Conservation (phyloP, 2,329 filamentous ascomycete genomes). For the Ophiostoma fasciatum region DNA sequence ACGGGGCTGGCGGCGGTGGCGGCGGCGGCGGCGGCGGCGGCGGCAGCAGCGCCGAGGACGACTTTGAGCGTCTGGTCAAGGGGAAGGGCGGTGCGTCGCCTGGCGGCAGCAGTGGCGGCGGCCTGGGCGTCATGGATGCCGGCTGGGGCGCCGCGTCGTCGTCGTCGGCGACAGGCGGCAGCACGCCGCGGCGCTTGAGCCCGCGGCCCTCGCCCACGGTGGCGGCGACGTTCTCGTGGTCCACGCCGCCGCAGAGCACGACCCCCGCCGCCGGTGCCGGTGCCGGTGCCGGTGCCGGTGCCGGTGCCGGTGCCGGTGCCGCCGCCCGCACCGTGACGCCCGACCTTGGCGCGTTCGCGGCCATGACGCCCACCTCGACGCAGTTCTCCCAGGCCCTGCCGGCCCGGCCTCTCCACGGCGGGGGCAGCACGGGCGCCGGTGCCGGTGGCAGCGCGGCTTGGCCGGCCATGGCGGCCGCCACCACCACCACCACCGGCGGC, state of each 20-base stretch:
- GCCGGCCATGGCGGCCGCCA: slow-evolving; percentile 1
- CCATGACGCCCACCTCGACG: slow-evolving; percentile 42
- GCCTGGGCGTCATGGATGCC: slow-evolving; percentile 7
- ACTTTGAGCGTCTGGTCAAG: slow-evolving; percentile 83
- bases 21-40: slow-evolving; percentile 20
- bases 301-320: no score
- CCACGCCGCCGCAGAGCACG: slow-evolving; percentile 40
- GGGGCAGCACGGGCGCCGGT: slow-evolving; percentile 8
- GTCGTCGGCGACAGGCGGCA: neutral
- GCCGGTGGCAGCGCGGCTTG: no score
- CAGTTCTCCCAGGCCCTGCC: slow-evolving; percentile 49
- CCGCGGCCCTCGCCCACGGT: neutral
- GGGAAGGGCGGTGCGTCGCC: no score
- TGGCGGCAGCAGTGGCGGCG: slow-evolving; percentile 10
- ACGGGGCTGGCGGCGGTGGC: slow-evolving; percentile 31
- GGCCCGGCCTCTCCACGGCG: slow-evolving; percentile 19
- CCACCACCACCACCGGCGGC: neutral
- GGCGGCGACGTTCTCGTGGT: slow-evolving; percentile 47
- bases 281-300: no score
- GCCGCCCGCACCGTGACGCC: slow-evolving; percentile 44
- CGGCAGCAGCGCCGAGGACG: slow-evolving; percentile 39
- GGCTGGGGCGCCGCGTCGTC: slow-evolving; percentile 5
- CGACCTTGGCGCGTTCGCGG: slow-evolving; percentile 38
- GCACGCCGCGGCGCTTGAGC: neutral
- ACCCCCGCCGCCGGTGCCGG: slow-evolving; percentile 32